A percentile compares a stretch with the other conserved stretches of the same genome.
Evolutionary conservation across 805 yeast genomes (phyloP).

Genomic region (Starmera quercuum): DNA sequence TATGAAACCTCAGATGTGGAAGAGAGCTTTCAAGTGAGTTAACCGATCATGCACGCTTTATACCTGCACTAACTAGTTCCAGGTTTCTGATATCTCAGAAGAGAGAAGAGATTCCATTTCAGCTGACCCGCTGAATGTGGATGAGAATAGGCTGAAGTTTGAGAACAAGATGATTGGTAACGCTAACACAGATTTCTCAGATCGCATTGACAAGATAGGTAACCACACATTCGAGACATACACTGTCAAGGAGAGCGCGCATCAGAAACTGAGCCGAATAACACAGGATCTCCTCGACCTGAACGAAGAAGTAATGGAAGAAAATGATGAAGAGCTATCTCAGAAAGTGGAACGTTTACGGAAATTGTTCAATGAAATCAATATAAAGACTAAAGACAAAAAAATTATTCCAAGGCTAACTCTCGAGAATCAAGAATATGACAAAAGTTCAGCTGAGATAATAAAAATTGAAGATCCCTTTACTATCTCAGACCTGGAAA

Average conservation of each 20-base stretch:
- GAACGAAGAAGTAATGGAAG: constrained; percentile 24
- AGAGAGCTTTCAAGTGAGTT: too few species aligned
- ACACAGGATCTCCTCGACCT: constrained; percentile 30
- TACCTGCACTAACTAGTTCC: too few species aligned
- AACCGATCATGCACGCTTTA: too few species aligned
- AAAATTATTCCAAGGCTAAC: constrained; percentile 4
- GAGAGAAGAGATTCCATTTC: constrained; percentile 20
- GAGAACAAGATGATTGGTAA: constrained; percentile 20
- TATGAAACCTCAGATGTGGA: constrained; percentile 35
- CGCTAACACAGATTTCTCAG: constrained; percentile 18
- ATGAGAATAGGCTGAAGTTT: constrained; percentile 17
- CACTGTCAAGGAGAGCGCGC: constrained; percentile 27
- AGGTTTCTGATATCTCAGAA: too few species aligned
- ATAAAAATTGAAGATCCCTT: constrained; percentile 4
- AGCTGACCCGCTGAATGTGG: constrained; percentile 9
- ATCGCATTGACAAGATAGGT: constrained; percentile 22
- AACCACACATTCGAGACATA: constrained; percentile 28
- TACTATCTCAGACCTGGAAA: constrained; percentile 4
- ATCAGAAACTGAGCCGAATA: constrained; percentile 31
- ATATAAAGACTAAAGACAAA: not conserved
- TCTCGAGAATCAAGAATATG: constrained; percentile 1
- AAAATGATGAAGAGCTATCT: constrained; percentile 3
- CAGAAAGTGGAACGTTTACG: not conserved
- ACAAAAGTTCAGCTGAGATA: constrained; percentile 6
- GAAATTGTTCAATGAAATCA: not conserved